These are phyloP conservation scores for Hymenoscyphus repandus DNA, from an alignment of 2,329 filamentous ascomycete genomes.

Conservation along the genomic window DNA sequence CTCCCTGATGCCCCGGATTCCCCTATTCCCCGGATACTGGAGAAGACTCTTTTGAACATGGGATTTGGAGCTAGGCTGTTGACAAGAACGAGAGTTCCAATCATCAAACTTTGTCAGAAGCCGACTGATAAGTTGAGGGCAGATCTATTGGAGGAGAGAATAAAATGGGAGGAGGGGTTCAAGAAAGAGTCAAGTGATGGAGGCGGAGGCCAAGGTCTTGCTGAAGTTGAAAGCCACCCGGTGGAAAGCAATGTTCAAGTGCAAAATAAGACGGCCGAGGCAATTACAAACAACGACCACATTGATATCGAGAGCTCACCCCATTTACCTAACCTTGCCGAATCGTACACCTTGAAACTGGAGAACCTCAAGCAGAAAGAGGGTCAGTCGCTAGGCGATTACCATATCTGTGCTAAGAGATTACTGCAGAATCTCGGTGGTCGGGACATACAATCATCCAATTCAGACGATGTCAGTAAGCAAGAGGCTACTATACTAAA, in stretches of 20 bases:
- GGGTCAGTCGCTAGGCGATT: slow-evolving; percentile 27
- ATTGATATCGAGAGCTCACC: not conserved
- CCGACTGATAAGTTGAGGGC: slow-evolving; percentile 56
- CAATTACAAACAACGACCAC: not conserved
- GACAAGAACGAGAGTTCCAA: slow-evolving; percentile 74
- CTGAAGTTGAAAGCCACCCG: not conserved
- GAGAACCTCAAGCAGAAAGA: slow-evolving; percentile 26
- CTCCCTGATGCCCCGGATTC: slow-evolving; percentile 50
- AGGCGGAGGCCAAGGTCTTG: slow-evolving; percentile 10
- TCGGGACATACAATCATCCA: slow-evolving; percentile 22
- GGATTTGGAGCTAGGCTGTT: slow-evolving; percentile 74
- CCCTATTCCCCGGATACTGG: slow-evolving; percentile 66
- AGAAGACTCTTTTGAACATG: slow-evolving; percentile 65
- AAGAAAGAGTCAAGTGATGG: slow-evolving; percentile 32
- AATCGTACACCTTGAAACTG: slow-evolving; percentile 12
- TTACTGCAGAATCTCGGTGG: slow-evolving; percentile 26
- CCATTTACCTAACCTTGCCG: not conserved
- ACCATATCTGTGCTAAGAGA: slow-evolving; percentile 28
- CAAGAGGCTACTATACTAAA: slow-evolving; percentile 45
- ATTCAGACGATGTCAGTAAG: slow-evolving; percentile 19
- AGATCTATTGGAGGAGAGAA: slow-evolving; percentile 58
- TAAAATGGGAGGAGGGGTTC: slow-evolving; percentile 63
- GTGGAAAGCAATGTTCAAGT: not conserved
- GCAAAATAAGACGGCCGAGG: not conserved
- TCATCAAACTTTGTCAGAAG: slow-evolving; percentile 77